Conservation (phyloP, 768 basidiomycete species). For the Cyclocybe cylindracea region DNA sequence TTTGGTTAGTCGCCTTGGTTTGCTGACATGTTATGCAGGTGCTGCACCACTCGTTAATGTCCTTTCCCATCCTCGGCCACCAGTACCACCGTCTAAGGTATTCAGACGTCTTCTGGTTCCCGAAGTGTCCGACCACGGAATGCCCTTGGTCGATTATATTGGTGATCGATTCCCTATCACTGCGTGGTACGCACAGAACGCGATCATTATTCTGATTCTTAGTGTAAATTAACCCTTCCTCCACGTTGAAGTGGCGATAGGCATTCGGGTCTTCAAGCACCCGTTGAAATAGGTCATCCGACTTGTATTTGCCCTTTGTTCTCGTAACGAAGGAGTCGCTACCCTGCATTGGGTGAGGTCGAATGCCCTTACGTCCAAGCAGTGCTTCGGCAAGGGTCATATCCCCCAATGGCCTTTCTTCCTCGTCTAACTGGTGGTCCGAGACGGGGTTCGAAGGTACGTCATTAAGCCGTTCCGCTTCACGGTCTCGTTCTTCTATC, state of each 20-base stretch:
- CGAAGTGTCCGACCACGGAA: conserved; percentile 31
- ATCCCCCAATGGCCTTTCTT: no score
- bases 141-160: conserved; percentile 25
- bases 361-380: no score
- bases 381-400: no score
- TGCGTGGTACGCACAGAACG: conserved; percentile 20
- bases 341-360: no score
- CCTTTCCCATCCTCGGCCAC: conserved; percentile 27
- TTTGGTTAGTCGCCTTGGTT: conserved; percentile 15
- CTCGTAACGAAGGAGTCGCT: no score
- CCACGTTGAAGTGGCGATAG: no score
- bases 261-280: no score
- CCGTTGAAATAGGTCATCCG: no score
- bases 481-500: not conserved
- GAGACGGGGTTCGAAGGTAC: no score
- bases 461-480: not conserved
- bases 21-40: conserved; percentile 23
- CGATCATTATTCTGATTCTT: conserved; percentile 1
- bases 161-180: conserved; percentile 4
- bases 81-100: conserved; percentile 35
- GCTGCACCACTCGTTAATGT: conserved; percentile 20
- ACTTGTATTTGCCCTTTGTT: no score
- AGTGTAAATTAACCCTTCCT: conserved; percentile 6
- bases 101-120: conserved; percentile 21
- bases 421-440: no score